Evolutionary conservation across 116 monocot genomes (phyloP).

Genomic region (Thalassia testudinum): DNA sequence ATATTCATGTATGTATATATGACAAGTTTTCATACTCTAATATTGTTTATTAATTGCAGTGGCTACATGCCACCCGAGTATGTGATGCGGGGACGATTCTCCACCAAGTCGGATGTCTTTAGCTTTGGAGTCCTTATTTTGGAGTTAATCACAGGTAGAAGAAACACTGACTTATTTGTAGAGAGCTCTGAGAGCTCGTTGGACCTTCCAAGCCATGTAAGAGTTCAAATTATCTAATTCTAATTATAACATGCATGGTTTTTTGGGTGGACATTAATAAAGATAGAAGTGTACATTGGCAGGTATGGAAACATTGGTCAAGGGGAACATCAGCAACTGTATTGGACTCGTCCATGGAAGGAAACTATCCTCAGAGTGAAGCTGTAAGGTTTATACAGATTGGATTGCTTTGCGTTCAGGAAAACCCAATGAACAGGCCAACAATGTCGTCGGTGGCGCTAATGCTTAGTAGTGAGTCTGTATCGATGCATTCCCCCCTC

Average conservation of each 20-base stretch:
- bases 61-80: constrained; percentile 34
- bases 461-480: constrained; percentile 11
- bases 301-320: constrained; percentile 10
- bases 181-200: neutral
- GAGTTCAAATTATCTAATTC: neutral
- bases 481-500: neutral
- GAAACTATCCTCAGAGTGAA: constrained; percentile 3
- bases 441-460: constrained; percentile 6
- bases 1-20: too few species aligned
- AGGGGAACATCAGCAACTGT: neutral
- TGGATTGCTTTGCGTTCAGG: constrained; percentile 23
- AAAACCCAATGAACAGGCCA: constrained; percentile 10
- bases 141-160: constrained; percentile 18
- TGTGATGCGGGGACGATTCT: constrained; percentile 12
- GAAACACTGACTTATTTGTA: constrained; percentile 1
- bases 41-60: constrained; percentile 6
- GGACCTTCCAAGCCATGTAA: constrained; percentile 16
- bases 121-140: constrained; percentile 19
- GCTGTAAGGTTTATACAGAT: constrained; percentile 12
- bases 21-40: neutral
- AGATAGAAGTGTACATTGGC: neutral
- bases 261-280: neutral
- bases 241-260: neutral
- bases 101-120: constrained; percentile 22
- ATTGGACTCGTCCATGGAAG: neutral